Conservation (phyloP, 2,329 filamentous ascomycete genomes). For the Chrysoporthe puriensis region DNA sequence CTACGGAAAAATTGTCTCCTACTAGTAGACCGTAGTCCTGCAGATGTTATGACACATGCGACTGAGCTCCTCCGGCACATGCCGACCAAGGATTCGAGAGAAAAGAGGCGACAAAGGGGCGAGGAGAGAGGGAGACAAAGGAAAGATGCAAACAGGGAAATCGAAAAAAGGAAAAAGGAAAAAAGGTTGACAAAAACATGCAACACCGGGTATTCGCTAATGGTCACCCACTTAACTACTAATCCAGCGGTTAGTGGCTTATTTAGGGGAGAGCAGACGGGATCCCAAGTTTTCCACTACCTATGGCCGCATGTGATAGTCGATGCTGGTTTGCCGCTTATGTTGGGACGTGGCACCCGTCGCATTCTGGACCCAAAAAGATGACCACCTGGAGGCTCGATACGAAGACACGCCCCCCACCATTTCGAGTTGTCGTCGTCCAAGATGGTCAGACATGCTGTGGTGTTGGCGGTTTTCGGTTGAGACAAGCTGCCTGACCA, state of each 20-base stretch:
- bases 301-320: slow-evolving; percentile 6
- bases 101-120: not conserved
- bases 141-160: too few relatives aligned
- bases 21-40: not conserved
- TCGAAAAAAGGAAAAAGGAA: not conserved
- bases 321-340: not conserved
- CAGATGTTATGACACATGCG: not conserved
- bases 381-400: too few relatives aligned
- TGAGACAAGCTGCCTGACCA: not conserved
- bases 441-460: too few relatives aligned
- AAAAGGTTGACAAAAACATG: slow-evolving; percentile 1
- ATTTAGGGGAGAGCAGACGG: slow-evolving; percentile 15
- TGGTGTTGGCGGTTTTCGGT: too few relatives aligned
- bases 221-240: slow-evolving; percentile 19
- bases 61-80: not conserved
- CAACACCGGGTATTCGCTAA: slow-evolving; percentile 17
- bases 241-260: slow-evolving; percentile 13
- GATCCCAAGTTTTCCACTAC: slow-evolving; percentile 11
- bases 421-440: too few relatives aligned
- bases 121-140: not conserved
- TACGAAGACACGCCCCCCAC: too few relatives aligned
- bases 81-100: not conserved
- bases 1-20: not conserved
- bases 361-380: too few relatives aligned
- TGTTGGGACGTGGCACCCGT: not conserved